Base-by-base conservation (phyloP, 352 stramenopile species). In the Phytophthora pini region DNA sequence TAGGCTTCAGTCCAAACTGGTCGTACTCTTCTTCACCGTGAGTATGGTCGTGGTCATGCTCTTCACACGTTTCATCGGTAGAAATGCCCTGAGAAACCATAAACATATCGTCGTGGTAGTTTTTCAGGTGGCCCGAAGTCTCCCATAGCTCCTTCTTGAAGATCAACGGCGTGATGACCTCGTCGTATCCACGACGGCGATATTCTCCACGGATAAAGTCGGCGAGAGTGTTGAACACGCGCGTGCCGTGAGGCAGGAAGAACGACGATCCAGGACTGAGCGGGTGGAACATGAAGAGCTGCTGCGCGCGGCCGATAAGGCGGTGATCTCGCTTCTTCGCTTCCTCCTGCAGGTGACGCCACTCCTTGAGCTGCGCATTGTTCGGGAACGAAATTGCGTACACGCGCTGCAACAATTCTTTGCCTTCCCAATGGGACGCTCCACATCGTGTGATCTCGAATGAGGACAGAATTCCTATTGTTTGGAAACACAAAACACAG, bases 111-210 rank as follows among this genome's bases (percentile, higher is more conserved):
- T 98, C 90, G 27, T 91, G 68, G 80, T 99, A 99, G 76, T 99
- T 98, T 66, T 99, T 83, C 58, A 96, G 92, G 69, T 99, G 97
- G 8, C 97, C 97, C 3, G 92, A 98, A 12, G 93, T 99, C 68
- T 98, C 96, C 97, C 97, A 99, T 5, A 99, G 74, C 52, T 99
- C 84, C 56, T 98, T 93, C 73, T 99, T 99, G 77, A 97, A 98
- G 70, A 99, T 98, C 61, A 99, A 85, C 7, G 97, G 97, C 54
- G 96, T 98, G 73, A 99, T 99, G 12, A 99, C 92, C 62, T 99
- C 83, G 26, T 98, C 90, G 65, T 99, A 99, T 5, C 94, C 95
- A 54, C 93, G 87, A 40, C 79, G 77, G 27, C 89, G 65, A 63
- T 99, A 98, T 56, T 94, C 77, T 12, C 82, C 60, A 20, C 88